These are phyloP conservation scores for Oidium heveae DNA, from an alignment of 2,329 filamentous ascomycete species.

Conservation along the genomic window DNA sequence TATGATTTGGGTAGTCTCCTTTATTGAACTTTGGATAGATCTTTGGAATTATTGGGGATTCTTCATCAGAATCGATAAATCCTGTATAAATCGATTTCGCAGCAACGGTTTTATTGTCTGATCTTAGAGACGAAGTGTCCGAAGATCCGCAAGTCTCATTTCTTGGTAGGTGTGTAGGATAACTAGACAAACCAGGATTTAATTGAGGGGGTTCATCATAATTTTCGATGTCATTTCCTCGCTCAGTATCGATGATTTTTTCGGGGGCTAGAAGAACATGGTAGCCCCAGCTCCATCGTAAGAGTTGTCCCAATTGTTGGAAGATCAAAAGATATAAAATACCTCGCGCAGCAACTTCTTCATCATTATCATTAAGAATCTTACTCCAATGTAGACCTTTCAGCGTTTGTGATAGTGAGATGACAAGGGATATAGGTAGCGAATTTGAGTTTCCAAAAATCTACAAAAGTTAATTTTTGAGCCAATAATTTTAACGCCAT, in stretches of 20 bases:
- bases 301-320: conserved; percentile 83
- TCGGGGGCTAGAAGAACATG: conserved; percentile 72
- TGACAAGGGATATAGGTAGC: conserved; percentile 80
- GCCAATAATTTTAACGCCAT: neutral
- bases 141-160: conserved; percentile 3
- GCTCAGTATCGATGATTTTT: conserved; percentile 14
- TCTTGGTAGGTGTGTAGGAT: conserved; percentile 3
- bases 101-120: conserved; percentile 13
- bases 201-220: conserved; percentile 28
- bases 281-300: conserved; percentile 97
- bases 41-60: conserved; percentile 13
- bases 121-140: conserved; percentile 11
- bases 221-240: conserved; percentile 21
- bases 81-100: conserved; percentile 11
- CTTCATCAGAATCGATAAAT: conserved; percentile 18
- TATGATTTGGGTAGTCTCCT: conserved; percentile 6
- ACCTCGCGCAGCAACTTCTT: conserved; percentile 77
- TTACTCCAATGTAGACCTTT: conserved; percentile 83
- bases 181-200: conserved; percentile 20
- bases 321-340: conserved; percentile 94
- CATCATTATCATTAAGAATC: conserved; percentile 77
- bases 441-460: conserved; percentile 98
- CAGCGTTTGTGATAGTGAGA: conserved; percentile 80
- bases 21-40: conserved; percentile 7
- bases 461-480: conserved; percentile 15